Evolutionary conservation across 2,329 filamentous ascomycete species (phyloP).

Genomic region (Beauveria asiatica): DNA sequence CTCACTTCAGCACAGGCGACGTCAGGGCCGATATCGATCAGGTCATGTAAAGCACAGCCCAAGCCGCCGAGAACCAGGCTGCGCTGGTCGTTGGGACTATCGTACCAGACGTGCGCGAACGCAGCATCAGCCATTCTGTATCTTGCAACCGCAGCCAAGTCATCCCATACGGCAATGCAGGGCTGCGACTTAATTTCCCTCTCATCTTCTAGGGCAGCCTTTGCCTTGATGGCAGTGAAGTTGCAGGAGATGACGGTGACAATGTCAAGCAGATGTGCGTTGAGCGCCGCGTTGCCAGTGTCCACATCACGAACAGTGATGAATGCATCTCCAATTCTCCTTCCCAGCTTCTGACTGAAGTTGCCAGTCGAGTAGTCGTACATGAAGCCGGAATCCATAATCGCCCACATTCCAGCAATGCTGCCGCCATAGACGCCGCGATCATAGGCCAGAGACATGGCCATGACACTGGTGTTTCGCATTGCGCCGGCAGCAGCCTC

Average conservation of each 20-base stretch:
- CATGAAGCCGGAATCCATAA: constrained; percentile 9
- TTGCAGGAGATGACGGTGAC: constrained; percentile 3
- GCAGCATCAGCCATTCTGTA: constrained; percentile 11
- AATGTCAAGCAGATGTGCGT: constrained; percentile 2
- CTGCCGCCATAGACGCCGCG: constrained; percentile 7
- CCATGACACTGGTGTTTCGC: constrained; percentile 7
- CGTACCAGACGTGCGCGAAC: constrained; percentile 12
- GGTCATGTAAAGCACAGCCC: constrained; percentile 9
- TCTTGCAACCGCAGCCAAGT: constrained; percentile 2
- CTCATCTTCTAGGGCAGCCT: constrained; percentile 7
- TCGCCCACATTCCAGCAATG: constrained; percentile 9
- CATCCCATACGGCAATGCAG: constrained; percentile 12
- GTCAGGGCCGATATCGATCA: constrained; percentile 11
- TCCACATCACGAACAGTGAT: not conserved
- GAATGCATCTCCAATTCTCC: not conserved
- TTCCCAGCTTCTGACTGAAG: not conserved
- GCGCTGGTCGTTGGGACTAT: not conserved
- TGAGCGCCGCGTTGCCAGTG: not conserved
- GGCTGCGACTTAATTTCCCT: not conserved
- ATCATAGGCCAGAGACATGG: constrained; percentile 8
- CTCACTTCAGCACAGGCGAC: constrained; percentile 12
- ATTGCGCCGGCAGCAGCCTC: not conserved
- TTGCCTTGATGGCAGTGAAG: not conserved
- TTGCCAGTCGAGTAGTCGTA: constrained; percentile 10
- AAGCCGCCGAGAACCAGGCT: constrained; percentile 7